phyloP scores from a whole-genome alignment of 2,329 filamentous ascomycete species.

The Plectosphaerella plurivora region DNA sequence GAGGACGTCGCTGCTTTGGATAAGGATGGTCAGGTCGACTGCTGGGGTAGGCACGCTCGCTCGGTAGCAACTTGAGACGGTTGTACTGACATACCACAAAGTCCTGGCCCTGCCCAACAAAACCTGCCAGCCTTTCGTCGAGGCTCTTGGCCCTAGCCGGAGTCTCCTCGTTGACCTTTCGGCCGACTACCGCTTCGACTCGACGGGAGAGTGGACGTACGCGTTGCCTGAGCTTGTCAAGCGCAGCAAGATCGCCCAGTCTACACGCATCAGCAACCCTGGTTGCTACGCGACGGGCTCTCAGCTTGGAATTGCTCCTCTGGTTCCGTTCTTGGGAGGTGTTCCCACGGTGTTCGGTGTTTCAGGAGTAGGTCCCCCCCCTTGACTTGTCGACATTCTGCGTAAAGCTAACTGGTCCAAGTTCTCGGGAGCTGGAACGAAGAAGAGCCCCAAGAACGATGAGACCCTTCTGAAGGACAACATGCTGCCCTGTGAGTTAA shows the following conservation, averaged over 20 bases:
- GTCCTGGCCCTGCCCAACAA: constrained; percentile 76
- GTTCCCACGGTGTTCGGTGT: constrained; percentile 85
- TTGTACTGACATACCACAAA: neutral
- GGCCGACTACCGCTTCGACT: constrained; percentile 92
- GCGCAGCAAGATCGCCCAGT: constrained; percentile 69
- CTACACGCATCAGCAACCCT: constrained; percentile 84
- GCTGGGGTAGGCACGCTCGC: constrained; percentile 64
- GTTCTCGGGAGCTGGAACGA: constrained; percentile 92
- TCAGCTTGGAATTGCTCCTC: constrained; percentile 81
- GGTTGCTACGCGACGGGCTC: constrained; percentile 94
- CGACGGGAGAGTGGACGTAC: constrained; percentile 68
- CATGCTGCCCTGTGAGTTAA: constrained; percentile 62
- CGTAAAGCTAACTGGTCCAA: neutral
- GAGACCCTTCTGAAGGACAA: constrained; percentile 78
- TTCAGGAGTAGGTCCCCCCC: constrained; percentile 48
- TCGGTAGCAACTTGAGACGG: neutral
- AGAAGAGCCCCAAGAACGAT: constrained; percentile 92
- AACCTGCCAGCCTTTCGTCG: constrained; percentile 89
- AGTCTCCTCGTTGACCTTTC: constrained; percentile 89
- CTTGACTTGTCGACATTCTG: neutral
- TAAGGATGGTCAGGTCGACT: constrained; percentile 79
- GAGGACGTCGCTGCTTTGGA: constrained; percentile 87
- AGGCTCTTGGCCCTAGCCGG: constrained; percentile 73
- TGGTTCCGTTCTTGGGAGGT: constrained; percentile 71
- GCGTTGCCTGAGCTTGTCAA: constrained; percentile 82